Evolutionary conservation across 2,329 filamentous ascomycete genomes (phyloP).

Genomic region (Cercospora sp.): DNA sequence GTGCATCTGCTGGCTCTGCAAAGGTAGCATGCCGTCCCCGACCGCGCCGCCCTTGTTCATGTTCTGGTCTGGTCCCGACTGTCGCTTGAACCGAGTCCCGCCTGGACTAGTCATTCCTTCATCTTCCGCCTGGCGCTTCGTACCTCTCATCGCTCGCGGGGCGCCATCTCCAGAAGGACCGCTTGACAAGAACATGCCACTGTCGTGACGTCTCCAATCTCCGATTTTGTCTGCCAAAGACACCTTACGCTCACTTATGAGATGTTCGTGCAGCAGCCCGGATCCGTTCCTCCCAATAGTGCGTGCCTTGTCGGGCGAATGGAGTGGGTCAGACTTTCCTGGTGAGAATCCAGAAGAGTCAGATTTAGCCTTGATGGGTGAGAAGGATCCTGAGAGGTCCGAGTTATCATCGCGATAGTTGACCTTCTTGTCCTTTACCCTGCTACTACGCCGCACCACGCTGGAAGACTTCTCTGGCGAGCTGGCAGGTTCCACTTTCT

Average conservation of each 20-base stretch:
- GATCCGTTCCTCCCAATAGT: not conserved
- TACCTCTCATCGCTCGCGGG: not conserved
- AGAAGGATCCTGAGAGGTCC: constrained; percentile 11
- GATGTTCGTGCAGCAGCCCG: not conserved
- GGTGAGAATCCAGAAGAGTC: constrained; percentile 21
- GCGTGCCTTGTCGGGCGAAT: constrained; percentile 7
- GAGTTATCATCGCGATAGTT: constrained; percentile 24
- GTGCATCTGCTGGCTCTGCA: not conserved
- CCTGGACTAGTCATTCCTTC: not conserved
- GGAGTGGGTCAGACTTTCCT: constrained; percentile 15
- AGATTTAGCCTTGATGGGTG: constrained; percentile 20
- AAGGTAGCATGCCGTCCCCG: not conserved
- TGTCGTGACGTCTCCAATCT: constrained; percentile 16
- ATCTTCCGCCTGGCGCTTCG: constrained; percentile 3
- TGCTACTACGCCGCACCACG: constrained; percentile 23
- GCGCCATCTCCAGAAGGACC: not conserved
- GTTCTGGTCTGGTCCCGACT: not conserved
- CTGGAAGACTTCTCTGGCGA: constrained; percentile 8
- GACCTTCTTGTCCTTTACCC: constrained; percentile 22
- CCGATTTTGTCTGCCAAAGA: constrained; percentile 20
- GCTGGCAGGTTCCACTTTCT: not conserved
- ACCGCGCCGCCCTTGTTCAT: not conserved
- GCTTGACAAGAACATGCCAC: not conserved
- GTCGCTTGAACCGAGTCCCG: not conserved
- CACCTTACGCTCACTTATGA: constrained; percentile 1